Conservation (phyloP, 441 rosid genomes). For the Gossypium armourianum region DNA sequence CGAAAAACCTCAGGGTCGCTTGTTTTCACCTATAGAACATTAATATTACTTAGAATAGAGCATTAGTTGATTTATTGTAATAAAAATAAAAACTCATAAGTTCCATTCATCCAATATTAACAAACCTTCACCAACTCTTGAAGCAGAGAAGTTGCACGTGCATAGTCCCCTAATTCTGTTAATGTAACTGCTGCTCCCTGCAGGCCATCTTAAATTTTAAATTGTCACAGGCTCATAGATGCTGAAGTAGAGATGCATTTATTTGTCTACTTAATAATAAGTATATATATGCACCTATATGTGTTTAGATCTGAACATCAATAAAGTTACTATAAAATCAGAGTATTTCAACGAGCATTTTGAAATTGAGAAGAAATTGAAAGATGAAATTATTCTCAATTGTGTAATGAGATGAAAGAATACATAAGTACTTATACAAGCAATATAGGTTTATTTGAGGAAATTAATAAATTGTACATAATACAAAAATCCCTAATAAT, state of each 20-base stretch:
- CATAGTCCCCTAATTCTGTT: constrained; percentile 69
- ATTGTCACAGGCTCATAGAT: neutral
- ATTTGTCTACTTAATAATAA: constrained; percentile 2
- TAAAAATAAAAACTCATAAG: neutral
- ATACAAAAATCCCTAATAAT: too few species aligned
- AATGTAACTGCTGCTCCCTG: constrained; percentile 86
- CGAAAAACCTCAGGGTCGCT: constrained; percentile 67
- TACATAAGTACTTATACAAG: too few species aligned
- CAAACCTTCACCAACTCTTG: constrained; percentile 75
- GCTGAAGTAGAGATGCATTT: constrained; percentile 12
- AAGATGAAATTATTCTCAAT: too few species aligned
- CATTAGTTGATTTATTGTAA: constrained; percentile 14
- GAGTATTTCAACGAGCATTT: too few species aligned
- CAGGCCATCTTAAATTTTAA: constrained; percentile 26
- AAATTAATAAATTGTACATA: too few species aligned
- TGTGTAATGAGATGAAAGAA: too few species aligned
- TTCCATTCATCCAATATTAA: constrained; percentile 11
- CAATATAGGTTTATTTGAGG: too few species aligned
- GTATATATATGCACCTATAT: neutral
- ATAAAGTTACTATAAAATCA: neutral
- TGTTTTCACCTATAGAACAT: constrained; percentile 55
- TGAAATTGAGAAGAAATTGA: too few species aligned
- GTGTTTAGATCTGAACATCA: neutral
- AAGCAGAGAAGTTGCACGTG: constrained; percentile 50
- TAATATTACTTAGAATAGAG: constrained; percentile 14